A percentile compares a stretch with the other conserved stretches of the same genome.
Conservation (phyloP, 129 eudicot genomes). For the Glebionis coronaria region DNA sequence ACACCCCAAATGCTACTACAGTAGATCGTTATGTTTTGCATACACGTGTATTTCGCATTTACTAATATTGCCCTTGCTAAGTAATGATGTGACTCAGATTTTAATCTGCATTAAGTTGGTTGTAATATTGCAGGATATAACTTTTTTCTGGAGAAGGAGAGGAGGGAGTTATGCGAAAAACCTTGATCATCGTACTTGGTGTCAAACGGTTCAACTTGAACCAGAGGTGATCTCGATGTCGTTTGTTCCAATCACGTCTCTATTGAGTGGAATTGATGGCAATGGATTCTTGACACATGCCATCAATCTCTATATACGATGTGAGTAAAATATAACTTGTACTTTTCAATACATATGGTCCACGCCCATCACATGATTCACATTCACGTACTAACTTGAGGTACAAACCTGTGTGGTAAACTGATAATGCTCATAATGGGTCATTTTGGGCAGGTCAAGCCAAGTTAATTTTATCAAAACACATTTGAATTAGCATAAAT, state of each 20-base stretch:
- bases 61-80: not conserved
- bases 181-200: conserved; percentile 55
- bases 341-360: not conserved
- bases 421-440: too few species aligned
- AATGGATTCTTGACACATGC: conserved; percentile 76
- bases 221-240: conserved; percentile 69
- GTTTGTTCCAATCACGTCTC: conserved; percentile 68
- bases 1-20: too few species aligned
- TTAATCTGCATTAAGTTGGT: not conserved
- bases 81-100: conserved; percentile 5
- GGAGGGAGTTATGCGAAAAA: conserved; percentile 57
- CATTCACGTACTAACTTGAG: too few species aligned
- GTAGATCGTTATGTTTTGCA: not conserved
- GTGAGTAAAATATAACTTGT: conserved; percentile 35
- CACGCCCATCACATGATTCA: too few species aligned
- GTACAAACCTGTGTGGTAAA: too few species aligned
- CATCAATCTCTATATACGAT: conserved; percentile 68
- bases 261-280: conserved; percentile 68
- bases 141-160: conserved; percentile 69
- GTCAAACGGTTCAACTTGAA: conserved; percentile 65
- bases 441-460: too few species aligned
- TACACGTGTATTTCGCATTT: not conserved
- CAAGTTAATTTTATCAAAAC: too few species aligned
- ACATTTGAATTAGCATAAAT: too few species aligned
- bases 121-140: conserved; percentile 48